Base-by-base conservation (phyloP, 2,329 filamentous ascomycete species). In the Podosphaera leucotricha region DNA sequence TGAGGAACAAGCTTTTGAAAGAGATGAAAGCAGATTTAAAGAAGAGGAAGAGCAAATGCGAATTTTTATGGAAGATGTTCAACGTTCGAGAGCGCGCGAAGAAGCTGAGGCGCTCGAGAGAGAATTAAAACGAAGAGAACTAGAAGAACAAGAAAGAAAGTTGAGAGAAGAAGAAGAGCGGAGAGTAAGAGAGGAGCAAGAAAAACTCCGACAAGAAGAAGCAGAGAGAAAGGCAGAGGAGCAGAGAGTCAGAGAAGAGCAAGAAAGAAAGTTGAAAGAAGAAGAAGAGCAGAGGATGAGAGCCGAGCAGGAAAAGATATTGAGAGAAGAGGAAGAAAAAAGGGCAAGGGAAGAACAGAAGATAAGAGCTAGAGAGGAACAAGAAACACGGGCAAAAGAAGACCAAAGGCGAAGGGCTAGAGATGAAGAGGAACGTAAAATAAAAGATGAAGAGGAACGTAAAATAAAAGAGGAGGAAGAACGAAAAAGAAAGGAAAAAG, bases 1-100 rank as follows among this genome's bases (percentile, higher is more conserved):
- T 16, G 38, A 41, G 16, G n/a, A 41, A 16, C 18, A 22, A 26
- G 38, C 38, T 16, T 21, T 41, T 16, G 38, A 41, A 20, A 20
- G 38, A n/a, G 22, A 41, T 26, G 38, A 41, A 41, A 24, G 7
- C 21, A 7, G n/a, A 15, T 26, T 41, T 4, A 41, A 24, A 41
- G 44, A 45, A 38, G 35, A 45, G 24, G 44, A 45, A 26, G 28
- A 41, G 18, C 38, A 42, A 39, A 41, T 45, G 38, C 38, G 28
- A 19, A 36, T 35, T 16, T 45, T 45, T 26, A 35, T 41, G 10
- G 44, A 41, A 18, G 38, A 45, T 38, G 26, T 45, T 13, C 18
- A 45, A 26, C 24, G 28, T 21, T 38, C 41, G 22, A 22, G 16
- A 21, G 38, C 30, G 30, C 38, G 38, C 3, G 42, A 37, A 22